Evolutionary conservation across 257 asterid species (phyloP), one percentile per base, ranked within the genome.

Genomic region (Ballota nigra): DNA sequence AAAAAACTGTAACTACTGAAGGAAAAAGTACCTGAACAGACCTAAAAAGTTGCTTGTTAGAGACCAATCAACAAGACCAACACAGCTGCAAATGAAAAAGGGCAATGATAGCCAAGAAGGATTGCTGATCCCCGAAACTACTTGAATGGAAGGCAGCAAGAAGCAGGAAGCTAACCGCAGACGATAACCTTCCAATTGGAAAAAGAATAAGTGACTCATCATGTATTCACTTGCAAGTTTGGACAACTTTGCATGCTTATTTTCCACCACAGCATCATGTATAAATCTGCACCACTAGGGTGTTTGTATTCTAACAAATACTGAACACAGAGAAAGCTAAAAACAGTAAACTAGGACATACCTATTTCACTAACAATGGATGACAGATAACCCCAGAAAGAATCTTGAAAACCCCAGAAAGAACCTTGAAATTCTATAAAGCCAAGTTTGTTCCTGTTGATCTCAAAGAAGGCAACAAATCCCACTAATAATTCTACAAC

Each of bases 61-160:
- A 59, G 97, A 91, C 95, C 96, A 89, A 80, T 85, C 91, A 60
- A 91, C 96, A 66, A 91, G 96, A 47, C 96, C 96, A 83, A 89
- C 86, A 70, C 97, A 91, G 85, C 96, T 91, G 79, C 95, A 89
- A 58, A 87, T 68, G 53, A 91, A 91, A 82, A 89, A 91, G 10
- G 97, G 97, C 76, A 91, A 81, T 58, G 91, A 89, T 66, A 91
- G 85, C 96, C 97, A 91, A 62, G 97, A 91, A 43, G 97, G 97
- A 68, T 86, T 79, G 88, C 97, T 89, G 82, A 91, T 91, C 77
- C 97, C 97, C 22, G 81, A 88, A 55, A 83, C 85, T 84, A 91
- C 79, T 84, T 91, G 97, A 83, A 91, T 81, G 34, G 86, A 95
- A 41, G 97, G 97, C 80, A 91, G 86, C 75, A 85, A 72, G 70